A percentile compares a stretch with the other conserved stretches of the same genome.
Evolutionary conservation across 1,139 yeast species (phyloP).

Genomic region (Geotrichum reessii): DNA sequence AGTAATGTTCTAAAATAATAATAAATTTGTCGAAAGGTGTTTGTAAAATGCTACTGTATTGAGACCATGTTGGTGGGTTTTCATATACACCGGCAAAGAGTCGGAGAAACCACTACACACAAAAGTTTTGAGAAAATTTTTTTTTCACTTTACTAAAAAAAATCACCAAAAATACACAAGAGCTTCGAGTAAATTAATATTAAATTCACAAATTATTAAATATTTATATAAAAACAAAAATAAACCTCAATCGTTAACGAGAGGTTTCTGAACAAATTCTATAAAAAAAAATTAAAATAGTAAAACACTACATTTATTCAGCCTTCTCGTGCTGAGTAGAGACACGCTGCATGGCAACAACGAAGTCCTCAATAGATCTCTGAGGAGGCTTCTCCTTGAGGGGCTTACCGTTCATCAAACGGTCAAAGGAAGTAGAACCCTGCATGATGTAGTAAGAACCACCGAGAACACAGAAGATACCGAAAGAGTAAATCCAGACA

Average conservation of each 20-base stretch:
- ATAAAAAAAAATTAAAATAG: background rate
- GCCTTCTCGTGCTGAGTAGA: conserved; percentile 91
- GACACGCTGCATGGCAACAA: conserved; percentile 96
- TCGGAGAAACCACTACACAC: no score
- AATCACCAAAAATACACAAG: no score
- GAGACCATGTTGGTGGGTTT: no score
- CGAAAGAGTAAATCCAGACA: conserved; percentile 64
- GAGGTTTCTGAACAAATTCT: conserved; percentile 5
- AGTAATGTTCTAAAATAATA: no score
- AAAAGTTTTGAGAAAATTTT: no score
- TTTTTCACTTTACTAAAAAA: no score
- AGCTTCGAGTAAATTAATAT: background rate
- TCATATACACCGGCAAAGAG: no score
- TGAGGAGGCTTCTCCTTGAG: conserved; percentile 57
- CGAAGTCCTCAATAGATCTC: conserved; percentile 90
- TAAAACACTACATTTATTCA: conserved; percentile 22
- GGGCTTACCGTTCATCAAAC: conserved; percentile 88
- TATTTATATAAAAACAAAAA: conserved; percentile 1
- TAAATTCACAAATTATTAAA: conserved; percentile 1
- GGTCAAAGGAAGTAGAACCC: conserved; percentile 79
- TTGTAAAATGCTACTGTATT: no score
- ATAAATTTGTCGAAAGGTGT: no score
- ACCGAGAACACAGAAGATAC: conserved; percentile 65
- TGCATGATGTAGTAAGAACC: conserved; percentile 70
- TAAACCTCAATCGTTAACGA: conserved; percentile 9